Base-by-base conservation (phyloP, 129 eudicot species). In the Pulicaria dysenterica region DNA sequence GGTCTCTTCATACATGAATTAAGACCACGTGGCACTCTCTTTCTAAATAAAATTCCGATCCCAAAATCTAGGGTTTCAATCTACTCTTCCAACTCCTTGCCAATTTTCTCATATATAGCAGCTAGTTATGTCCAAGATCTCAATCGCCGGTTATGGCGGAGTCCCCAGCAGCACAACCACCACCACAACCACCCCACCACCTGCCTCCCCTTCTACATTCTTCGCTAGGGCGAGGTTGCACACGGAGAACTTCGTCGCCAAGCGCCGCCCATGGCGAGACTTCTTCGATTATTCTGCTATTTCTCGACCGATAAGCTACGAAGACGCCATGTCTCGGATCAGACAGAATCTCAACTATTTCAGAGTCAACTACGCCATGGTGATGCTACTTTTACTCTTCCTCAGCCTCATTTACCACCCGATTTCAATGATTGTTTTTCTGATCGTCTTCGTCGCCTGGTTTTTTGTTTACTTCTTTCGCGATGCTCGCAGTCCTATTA, bases 371-470 rank as follows among this genome's bases (percentile, higher is more conserved):
- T 91, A 91, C 88, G 69, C 88, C 16, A 62, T 85, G 69, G 60
- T 85, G 34, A 60, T 83, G 45, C 81, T 85, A 6, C 5, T 80
- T 9, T 78, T 88, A 16, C 79, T 85, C 73, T 88, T 91, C 79
- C 58, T 84, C 57, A 80, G 88, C 85, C 81, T 91, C 15, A 47
- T 91, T 34, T 91, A 83, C 81, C 89, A 91, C 64, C 97, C 97
- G 5, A 14, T 88, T 7, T 91, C 92, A 3, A 83, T 91, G 79
- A 85, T 91, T 13, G 82, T 86, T 0, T 91, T 81, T 69, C 58
- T 87, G 60, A 38, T 82, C 6, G 65, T 83, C 6, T 85, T 79
- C 54, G 75, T 83, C 1, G 82, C 65, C 9, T 91, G 97, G 97
- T 31, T 91, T 37, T 80, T 53, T 17, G 73, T 88, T 37, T 88